Percentiles rank a stretch among this genome's conserved stretches.
phyloP scores from a whole-genome alignment of 2,329 filamentous ascomycete genomes.

The Zymoseptoria crescenta region DNA sequence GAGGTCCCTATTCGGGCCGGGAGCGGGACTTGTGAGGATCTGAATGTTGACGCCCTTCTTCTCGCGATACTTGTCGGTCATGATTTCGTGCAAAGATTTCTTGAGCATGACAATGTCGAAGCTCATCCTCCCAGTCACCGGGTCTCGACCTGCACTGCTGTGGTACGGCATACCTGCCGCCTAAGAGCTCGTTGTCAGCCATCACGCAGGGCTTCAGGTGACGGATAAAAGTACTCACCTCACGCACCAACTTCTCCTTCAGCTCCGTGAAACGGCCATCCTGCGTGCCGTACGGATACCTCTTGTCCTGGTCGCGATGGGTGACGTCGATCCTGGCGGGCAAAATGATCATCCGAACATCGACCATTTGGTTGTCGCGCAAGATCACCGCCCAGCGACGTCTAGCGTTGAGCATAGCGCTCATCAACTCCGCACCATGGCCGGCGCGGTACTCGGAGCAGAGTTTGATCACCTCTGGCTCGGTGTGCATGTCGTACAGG shows the following conservation, averaged over 20 bases:
- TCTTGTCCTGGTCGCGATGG: neutral
- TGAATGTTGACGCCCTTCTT: neutral
- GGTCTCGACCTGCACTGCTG: neutral
- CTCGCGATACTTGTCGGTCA: neutral
- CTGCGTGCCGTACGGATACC: neutral
- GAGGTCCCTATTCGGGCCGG: neutral
- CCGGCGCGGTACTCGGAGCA: neutral
- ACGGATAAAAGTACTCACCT: neutral
- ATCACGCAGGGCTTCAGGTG: neutral
- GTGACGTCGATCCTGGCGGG: neutral
- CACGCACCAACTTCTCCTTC: neutral
- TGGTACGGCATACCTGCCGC: neutral
- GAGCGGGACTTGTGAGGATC: neutral
- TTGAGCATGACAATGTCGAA: slow-evolving; percentile 1
- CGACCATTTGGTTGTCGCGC: neutral
- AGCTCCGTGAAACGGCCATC: neutral
- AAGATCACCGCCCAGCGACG: neutral
- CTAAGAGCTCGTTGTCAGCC: neutral
- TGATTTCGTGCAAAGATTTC: neutral
- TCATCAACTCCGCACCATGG: neutral
- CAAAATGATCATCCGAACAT: slow-evolving; percentile 1
- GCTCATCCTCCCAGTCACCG: neutral
- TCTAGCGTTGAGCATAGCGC: slow-evolving; percentile 1
- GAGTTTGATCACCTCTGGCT: neutral
- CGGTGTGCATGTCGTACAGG: neutral